phyloP scores from a whole-genome alignment of 2,329 filamentous ascomycete species.

The Penicillium sp. region DNA sequence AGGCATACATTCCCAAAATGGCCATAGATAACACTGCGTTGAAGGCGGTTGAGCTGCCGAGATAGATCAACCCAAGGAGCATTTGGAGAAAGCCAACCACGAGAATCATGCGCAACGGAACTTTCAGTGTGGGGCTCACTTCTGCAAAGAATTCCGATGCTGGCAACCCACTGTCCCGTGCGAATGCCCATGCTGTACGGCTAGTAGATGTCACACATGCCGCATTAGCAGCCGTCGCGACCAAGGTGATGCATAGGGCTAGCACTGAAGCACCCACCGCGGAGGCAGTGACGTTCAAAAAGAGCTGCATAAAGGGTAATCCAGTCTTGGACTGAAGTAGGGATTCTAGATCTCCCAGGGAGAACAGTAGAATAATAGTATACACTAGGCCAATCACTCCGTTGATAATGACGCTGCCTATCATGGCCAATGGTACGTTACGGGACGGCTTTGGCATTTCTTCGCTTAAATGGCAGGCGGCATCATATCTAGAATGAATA shows the following conservation, averaged over 20 bases:
- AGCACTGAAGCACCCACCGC: slow-evolving; percentile 13
- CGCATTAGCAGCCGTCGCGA: slow-evolving; percentile 18
- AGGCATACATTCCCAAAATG: slow-evolving; percentile 48
- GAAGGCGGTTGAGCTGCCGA: slow-evolving; percentile 44
- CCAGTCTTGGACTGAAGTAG: slow-evolving; percentile 44
- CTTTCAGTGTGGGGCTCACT: slow-evolving; percentile 42
- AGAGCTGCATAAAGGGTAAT: slow-evolving; percentile 47
- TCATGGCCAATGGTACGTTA: slow-evolving; percentile 35
- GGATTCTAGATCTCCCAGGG: slow-evolving; percentile 39
- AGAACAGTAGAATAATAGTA: slow-evolving; percentile 46
- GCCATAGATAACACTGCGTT: slow-evolving; percentile 46
- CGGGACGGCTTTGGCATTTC: slow-evolving; percentile 31
- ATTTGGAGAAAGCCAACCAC: slow-evolving; percentile 46
- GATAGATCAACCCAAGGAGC: slow-evolving; percentile 47
- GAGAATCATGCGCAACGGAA: slow-evolving; percentile 47
- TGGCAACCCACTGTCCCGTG: slow-evolving; percentile 50
- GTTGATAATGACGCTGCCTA: slow-evolving; percentile 39
- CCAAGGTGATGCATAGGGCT: slow-evolving; percentile 12
- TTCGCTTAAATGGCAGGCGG: slow-evolving; percentile 41
- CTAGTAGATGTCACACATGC: slow-evolving; percentile 20
- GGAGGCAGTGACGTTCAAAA: slow-evolving; percentile 17
- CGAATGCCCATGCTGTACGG: slow-evolving; percentile 48
- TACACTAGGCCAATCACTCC: slow-evolving; percentile 48
- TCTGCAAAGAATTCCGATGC: slow-evolving; percentile 41
- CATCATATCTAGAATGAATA: slow-evolving; percentile 31